Evolutionary conservation across 2,329 filamentous ascomycete species (phyloP), one percentile per base, ranked within the genome.

Genomic region (Cucurbitaria berberidis): DNA sequence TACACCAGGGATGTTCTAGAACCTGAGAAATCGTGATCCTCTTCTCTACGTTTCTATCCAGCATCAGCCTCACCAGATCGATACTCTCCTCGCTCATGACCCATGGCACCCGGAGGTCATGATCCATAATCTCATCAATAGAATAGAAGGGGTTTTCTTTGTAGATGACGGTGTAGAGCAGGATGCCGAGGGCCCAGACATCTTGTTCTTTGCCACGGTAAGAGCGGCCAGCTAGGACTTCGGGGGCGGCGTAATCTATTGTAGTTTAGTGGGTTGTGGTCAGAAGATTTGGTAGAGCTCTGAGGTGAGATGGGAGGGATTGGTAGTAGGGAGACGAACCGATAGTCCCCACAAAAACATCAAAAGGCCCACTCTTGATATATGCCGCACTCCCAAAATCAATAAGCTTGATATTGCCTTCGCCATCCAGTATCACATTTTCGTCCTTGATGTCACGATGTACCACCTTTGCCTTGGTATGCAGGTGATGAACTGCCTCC

Each of bases 131-230:
- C 80, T 99, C 95, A 75, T 99, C 95, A 68, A 98, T 95, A 76
- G 90, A 96, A 82, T 98, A 98, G 76, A 97, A 99, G 0, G 95
- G 93, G 71, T 99, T 99, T 78, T 99, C 95, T 78, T 98, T 99
- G 83, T 99, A 99, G 69, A 98, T 89, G 70, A 99, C 97, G 24
- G 95, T 99, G 80, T 99, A 99, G 13, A 99, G 85, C 22, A 99
- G 84, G 68, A 99, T 98, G 21, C 95, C 95, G 15, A 99, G 83
- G 0, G 95, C 95, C 95, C 95, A 99, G 26, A 99, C 92, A 70
- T 99, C 95, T 80, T 99, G 95, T 74, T 96, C 93, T 76, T 96
- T 96, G 69, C 95, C 95, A 62, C 89, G 86, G 77, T 99, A 99
- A 15, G 93, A 89, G 65, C 88, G 89, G 42, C 95, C 95, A 52